phyloP scores from a whole-genome alignment of 78 protist species.

The Trichosphaerium sp. region DNA sequence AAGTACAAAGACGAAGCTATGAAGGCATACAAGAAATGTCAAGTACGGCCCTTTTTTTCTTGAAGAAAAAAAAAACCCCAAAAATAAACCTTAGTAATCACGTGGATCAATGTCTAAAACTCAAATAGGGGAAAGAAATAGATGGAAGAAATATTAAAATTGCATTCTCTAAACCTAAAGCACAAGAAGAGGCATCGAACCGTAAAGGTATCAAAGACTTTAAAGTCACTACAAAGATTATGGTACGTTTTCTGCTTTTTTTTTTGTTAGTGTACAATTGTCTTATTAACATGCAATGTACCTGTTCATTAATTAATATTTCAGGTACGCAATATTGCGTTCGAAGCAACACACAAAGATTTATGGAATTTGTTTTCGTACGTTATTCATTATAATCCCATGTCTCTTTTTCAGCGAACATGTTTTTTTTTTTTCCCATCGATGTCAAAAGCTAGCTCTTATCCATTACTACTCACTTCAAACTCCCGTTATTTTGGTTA shows the following conservation, averaged over 20 bases:
- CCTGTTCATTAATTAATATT: too few relatives aligned
- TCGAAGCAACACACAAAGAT: slow-evolving; percentile 86
- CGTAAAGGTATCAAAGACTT: too few relatives aligned
- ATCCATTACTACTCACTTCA: too few relatives aligned
- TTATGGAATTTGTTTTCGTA: slow-evolving; percentile 61
- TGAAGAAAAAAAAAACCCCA: too few relatives aligned
- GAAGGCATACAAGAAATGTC: background rate
- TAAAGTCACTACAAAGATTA: too few relatives aligned
- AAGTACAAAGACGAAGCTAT: background rate
- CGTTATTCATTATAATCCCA: background rate
- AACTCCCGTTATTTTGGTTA: background rate
- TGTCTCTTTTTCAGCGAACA: slow-evolving; percentile 8
- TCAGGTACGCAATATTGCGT: slow-evolving; percentile 96
- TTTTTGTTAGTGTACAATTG: too few relatives aligned
- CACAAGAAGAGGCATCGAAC: too few relatives aligned
- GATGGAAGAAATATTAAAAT: background rate
- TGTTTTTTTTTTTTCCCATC: background rate
- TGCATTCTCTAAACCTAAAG: too few relatives aligned
- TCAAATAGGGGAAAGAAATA: background rate
- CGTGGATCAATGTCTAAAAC: too few relatives aligned
- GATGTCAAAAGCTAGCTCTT: background rate
- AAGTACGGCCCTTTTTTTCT: background rate
- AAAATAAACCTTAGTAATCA: too few relatives aligned
- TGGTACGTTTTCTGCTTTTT: too few relatives aligned
- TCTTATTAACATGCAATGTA: too few relatives aligned